phyloP scores from a whole-genome alignment of 1,284 basidiomycete genomes.

The Moesziomyces aphidis region DNA sequence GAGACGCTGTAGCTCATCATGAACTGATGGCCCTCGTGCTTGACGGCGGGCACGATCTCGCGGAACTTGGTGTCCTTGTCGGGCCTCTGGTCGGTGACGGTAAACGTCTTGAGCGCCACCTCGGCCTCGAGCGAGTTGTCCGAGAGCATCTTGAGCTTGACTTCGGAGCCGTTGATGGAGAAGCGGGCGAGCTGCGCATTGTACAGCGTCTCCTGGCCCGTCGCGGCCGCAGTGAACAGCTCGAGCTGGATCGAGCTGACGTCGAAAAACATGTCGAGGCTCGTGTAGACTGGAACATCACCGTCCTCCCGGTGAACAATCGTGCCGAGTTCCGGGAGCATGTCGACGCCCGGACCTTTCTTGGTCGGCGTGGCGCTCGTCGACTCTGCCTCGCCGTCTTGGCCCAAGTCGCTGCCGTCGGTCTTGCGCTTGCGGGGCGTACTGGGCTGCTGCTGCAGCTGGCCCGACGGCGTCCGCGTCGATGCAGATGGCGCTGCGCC shows the following conservation, averaged over 20 bases:
- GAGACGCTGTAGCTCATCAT: slow-evolving; percentile 90
- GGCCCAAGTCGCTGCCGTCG: slow-evolving; percentile 12
- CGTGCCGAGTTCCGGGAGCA: slow-evolving; percentile 71
- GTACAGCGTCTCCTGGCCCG: slow-evolving; percentile 75
- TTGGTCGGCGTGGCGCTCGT: slow-evolving; percentile 17
- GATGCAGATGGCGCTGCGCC: slow-evolving; percentile 1
- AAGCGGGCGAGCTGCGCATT: slow-evolving; percentile 87
- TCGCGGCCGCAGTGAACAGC: slow-evolving; percentile 82
- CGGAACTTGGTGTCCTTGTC: slow-evolving; percentile 84
- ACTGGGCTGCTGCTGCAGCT: slow-evolving; percentile 13
- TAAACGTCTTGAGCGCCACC: slow-evolving; percentile 87
- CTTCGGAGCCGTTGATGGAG: slow-evolving; percentile 81
- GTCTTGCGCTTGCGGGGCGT: slow-evolving; percentile 14
- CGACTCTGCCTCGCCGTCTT: slow-evolving; percentile 12
- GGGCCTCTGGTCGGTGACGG: slow-evolving; percentile 86
- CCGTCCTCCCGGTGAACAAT: slow-evolving; percentile 62
- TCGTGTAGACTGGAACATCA: slow-evolving; percentile 67
- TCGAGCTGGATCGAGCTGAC: slow-evolving; percentile 86
- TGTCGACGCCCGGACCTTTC: slow-evolving; percentile 66
- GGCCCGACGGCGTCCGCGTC: slow-evolving; percentile 14
- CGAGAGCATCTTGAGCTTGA: slow-evolving; percentile 85
- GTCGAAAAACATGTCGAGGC: slow-evolving; percentile 81
- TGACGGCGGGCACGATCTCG: slow-evolving; percentile 92
- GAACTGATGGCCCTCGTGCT: slow-evolving; percentile 91
- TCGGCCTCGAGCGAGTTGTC: slow-evolving; percentile 88